Base-by-base conservation (phyloP, 768 basidiomycete species). In the Mycena galericulata region DNA sequence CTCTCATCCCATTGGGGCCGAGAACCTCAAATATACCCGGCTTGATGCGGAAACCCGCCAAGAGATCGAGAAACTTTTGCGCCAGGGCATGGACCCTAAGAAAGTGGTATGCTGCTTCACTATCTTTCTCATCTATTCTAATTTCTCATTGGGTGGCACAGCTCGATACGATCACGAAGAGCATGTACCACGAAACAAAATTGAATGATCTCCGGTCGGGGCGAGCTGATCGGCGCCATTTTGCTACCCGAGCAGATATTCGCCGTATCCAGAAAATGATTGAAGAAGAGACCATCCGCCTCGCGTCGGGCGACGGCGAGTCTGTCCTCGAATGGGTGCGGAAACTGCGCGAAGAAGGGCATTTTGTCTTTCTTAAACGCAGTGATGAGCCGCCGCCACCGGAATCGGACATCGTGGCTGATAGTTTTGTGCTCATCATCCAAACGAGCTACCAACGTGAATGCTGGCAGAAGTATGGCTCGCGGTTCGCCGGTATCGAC, bases 391-490 rank as follows among this genome's bases (percentile, higher is more conserved):
- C 27, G 22, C 46, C 58, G 38, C 58, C 49, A 20, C n/a, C n/a
- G 11, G 65, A 29, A 34, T 67, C 65, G 17, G 24, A 36, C 24
- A 20, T 61, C 14, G 30, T 14, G 22, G 15, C 38, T 14, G 45
- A 67, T 18, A 40, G 22, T 4, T 67, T 67, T 29, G 50, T 67
- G 24, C 49, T 67, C 30, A 53, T 67, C 11, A 61, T 67, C 22
- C 66, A 67, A 18, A 67, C 66, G 15, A 59, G 43, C 20, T 67
- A 67, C 43, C 66, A 67, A 24, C n/a, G 8, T 4, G 34, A 62
- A n/a, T n/a, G n/a, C n/a, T n/a, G n/a, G n/a, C n/a, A n/a, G n/a
- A n/a, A n/a, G n/a, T n/a, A n/a, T n/a, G n/a, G n/a, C n/a, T n/a
- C n/a, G n/a, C n/a, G n/a, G n/a, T n/a, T n/a, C n/a, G n/a, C n/a